Percentiles rank a stretch among this genome's conserved stretches.
Evolutionary conservation across 495 filamentous ascomycete genomes (phyloP).

Genomic region (Trichodelitschia bisporula): DNA sequence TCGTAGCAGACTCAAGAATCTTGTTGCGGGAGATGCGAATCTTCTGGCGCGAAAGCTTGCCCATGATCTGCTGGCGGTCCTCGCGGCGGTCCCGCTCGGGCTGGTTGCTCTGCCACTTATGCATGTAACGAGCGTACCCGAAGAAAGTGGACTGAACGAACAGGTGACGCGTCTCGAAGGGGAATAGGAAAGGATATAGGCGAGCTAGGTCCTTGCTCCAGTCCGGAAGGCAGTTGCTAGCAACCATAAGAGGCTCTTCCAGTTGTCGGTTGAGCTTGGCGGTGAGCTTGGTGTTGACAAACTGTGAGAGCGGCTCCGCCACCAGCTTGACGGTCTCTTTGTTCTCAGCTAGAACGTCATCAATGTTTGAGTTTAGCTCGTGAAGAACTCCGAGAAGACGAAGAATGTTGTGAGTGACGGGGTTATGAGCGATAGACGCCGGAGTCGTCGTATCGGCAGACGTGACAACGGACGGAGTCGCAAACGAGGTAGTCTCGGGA

Average conservation of each 20-base stretch:
- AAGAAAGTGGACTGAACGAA: slow-evolving; percentile 97
- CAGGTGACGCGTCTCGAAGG: slow-evolving; percentile 91
- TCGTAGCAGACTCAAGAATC: slow-evolving; percentile 88
- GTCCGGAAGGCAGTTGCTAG: slow-evolving; percentile 82
- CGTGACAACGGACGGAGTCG: slow-evolving; percentile 24
- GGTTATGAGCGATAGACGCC: slow-evolving; percentile 60
- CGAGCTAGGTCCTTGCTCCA: slow-evolving; percentile 97
- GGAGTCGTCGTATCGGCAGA: slow-evolving; percentile 34
- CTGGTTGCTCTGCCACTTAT: slow-evolving; percentile 85
- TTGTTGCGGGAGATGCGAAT: slow-evolving; percentile 82
- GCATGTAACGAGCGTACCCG: slow-evolving; percentile 94
- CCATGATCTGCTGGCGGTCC: slow-evolving; percentile 81
- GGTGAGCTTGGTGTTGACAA: slow-evolving; percentile 96
- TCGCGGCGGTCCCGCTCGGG: slow-evolving; percentile 56
- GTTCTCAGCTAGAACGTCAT: slow-evolving; percentile 85
- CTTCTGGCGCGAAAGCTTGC: slow-evolving; percentile 84
- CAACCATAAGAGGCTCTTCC: slow-evolving; percentile 95
- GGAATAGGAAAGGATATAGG: slow-evolving; percentile 94
- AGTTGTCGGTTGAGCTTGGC: slow-evolving; percentile 96
- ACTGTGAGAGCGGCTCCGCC: slow-evolving; percentile 74
- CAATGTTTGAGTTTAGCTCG: slow-evolving; percentile 80
- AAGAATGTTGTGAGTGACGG: slow-evolving; percentile 65
- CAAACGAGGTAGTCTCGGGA: slow-evolving; percentile 43
- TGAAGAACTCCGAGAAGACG: slow-evolving; percentile 78
- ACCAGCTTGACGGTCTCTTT: slow-evolving; percentile 44